Evolutionary conservation across 495 filamentous ascomycete species (phyloP).

Genomic region (Hypoxylon rickii): DNA sequence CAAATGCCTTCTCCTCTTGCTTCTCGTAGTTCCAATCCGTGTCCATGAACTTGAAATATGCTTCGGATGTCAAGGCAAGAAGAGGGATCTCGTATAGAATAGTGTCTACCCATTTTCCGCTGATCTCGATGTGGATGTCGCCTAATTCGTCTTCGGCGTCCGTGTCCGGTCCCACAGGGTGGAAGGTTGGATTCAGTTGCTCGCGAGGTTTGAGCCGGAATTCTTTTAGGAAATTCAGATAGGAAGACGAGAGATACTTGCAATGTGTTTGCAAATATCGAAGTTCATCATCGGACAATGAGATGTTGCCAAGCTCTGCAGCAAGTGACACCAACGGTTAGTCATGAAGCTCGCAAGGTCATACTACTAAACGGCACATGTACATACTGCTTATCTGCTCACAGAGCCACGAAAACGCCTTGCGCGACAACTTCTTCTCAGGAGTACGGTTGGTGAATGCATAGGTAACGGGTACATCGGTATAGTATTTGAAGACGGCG

Average conservation of each 20-base stretch:
- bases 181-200: conserved; percentile 75
- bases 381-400: conserved; percentile 74
- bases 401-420: conserved; percentile 83
- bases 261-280: conserved; percentile 78
- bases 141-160: conserved; percentile 73
- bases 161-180: conserved; percentile 61
- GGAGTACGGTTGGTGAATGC: conserved; percentile 93
- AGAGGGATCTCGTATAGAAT: conserved; percentile 98
- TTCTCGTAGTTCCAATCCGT: conserved; percentile 82
- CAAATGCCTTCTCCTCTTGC: conserved; percentile 80
- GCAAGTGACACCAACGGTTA: background rate
- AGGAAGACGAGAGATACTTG: conserved; percentile 75
- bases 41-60: conserved; percentile 95
- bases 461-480: conserved; percentile 84
- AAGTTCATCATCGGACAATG: conserved; percentile 75
- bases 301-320: conserved; percentile 76
- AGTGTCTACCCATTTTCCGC: conserved; percentile 88
- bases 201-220: conserved; percentile 81
- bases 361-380: conserved; percentile 6
- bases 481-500: conserved; percentile 88
- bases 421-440: conserved; percentile 83
- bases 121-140: conserved; percentile 70
- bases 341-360: background rate
- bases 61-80: conserved; percentile 87
- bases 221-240: conserved; percentile 76